A percentile compares a stretch with the other conserved stretches of the same genome.
phyloP scores from a whole-genome alignment of 306 rosid genomes.

The Malus fusca region DNA sequence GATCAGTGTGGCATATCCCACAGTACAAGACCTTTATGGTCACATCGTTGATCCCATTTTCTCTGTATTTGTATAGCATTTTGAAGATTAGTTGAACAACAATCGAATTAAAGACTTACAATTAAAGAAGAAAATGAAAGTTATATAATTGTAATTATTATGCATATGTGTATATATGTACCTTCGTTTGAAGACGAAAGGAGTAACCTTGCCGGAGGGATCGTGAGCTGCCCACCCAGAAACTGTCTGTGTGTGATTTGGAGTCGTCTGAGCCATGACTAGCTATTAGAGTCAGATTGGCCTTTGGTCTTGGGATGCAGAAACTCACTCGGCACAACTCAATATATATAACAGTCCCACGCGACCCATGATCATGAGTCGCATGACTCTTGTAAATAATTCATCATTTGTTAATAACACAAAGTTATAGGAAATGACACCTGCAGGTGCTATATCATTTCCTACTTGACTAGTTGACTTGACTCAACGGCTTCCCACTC shows the following conservation, averaged over 20 bases:
- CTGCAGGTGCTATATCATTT: neutral
- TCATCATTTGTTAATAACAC: too few relatives aligned
- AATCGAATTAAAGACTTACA: neutral
- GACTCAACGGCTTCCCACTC: neutral
- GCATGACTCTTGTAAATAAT: too few relatives aligned
- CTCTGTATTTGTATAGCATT: conserved; percentile 28
- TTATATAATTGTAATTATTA: neutral
- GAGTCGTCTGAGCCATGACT: conserved; percentile 52
- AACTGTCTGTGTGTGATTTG: conserved; percentile 59
- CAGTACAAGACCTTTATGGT: conserved; percentile 52
- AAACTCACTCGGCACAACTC: neutral
- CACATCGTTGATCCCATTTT: conserved; percentile 53
- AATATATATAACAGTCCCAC: too few relatives aligned
- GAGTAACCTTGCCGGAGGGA: conserved; percentile 58
- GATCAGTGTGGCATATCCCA: conserved; percentile 78
- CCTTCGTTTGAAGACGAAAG: conserved; percentile 46
- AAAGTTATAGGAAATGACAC: too few relatives aligned
- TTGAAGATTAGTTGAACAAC: neutral
- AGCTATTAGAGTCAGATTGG: neutral
- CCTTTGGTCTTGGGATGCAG: neutral
- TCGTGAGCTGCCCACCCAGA: conserved; percentile 87
- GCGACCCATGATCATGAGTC: too few relatives aligned
- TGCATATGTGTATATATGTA: neutral
- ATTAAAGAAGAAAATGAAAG: neutral
- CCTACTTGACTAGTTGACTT: neutral